Percentiles rank a stretch among this genome's conserved stretches.
Evolutionary conservation across 2,329 filamentous ascomycete genomes (phyloP).

Genomic region (Stemphylium beticola): DNA sequence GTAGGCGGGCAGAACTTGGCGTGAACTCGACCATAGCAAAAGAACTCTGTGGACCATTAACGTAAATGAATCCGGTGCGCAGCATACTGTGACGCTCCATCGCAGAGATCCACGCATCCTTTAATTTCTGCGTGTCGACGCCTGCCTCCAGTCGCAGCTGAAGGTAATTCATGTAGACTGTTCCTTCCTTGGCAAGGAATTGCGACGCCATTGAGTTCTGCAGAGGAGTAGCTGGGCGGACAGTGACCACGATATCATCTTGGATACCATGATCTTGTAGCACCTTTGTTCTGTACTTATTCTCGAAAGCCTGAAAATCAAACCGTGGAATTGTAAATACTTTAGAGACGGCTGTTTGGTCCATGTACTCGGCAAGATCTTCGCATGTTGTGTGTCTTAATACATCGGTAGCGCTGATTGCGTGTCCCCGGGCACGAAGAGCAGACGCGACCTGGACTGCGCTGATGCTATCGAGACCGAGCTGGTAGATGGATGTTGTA

Average conservation of each 20-base stretch:
- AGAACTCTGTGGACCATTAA: conserved; percentile 64
- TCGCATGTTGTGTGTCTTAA: conserved; percentile 60
- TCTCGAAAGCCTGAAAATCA: conserved; percentile 61
- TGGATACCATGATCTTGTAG: conserved; percentile 41
- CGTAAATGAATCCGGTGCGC: conserved; percentile 72
- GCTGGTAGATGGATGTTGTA: conserved; percentile 77
- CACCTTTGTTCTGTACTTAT: conserved; percentile 47
- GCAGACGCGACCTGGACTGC: conserved; percentile 76
- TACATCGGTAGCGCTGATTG: conserved; percentile 73
- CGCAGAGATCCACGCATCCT: conserved; percentile 65
- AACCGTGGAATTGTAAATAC: conserved; percentile 24
- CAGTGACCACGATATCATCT: conserved; percentile 55
- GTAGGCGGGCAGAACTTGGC: conserved; percentile 41
- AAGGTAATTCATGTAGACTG: conserved; percentile 78
- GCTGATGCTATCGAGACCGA: conserved; percentile 92
- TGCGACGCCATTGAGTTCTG: conserved; percentile 82
- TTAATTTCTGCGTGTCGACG: conserved; percentile 53
- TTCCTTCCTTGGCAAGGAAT: conserved; percentile 70
- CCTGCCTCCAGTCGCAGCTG: conserved; percentile 57
- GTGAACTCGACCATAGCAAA: conserved; percentile 78
- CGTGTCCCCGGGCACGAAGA: conserved; percentile 65
- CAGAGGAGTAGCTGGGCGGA: conserved; percentile 79
- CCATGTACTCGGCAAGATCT: conserved; percentile 38
- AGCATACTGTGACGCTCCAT: conserved; percentile 71
- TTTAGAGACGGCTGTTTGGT: neutral